phyloP scores from a whole-genome alignment of 2,329 filamentous ascomycete genomes.

The Fusarium nisikadoi region DNA sequence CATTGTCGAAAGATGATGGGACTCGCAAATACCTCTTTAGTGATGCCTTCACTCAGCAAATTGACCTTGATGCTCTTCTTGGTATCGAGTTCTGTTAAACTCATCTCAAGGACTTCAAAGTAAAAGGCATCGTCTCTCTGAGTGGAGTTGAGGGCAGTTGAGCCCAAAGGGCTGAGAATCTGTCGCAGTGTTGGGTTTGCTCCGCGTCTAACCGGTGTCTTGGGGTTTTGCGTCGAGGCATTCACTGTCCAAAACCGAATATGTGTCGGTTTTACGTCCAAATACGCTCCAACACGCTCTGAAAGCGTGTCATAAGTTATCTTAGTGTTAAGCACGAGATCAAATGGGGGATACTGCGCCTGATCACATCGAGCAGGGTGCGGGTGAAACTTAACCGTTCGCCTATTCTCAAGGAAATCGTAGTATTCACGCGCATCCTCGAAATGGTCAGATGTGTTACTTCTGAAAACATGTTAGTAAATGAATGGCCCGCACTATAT shows the following conservation, averaged over 20 bases:
- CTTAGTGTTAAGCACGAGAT: conserved; percentile 83
- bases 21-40: conserved; percentile 77
- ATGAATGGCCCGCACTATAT: not conserved
- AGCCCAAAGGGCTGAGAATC: conserved; percentile 80
- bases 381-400: conserved; percentile 81
- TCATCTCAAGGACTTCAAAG: conserved; percentile 95
- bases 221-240: conserved; percentile 78
- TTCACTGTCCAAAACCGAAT: conserved; percentile 92
- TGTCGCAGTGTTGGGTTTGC: conserved; percentile 76
- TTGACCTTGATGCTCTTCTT: conserved; percentile 88
- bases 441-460: conserved; percentile 59
- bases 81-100: conserved; percentile 89
- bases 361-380: conserved; percentile 67
- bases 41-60: conserved; percentile 89
- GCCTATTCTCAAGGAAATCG: conserved; percentile 89
- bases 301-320: conserved; percentile 90
- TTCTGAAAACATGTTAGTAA: conserved; percentile 29
- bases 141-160: conserved; percentile 72
- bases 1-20: not conserved
- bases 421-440: conserved; percentile 88
- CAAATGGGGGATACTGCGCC: conserved; percentile 73
- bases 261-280: conserved; percentile 84
- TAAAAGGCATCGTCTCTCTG: conserved; percentile 83
- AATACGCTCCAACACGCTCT: conserved; percentile 80
- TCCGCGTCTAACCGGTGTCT: conserved; percentile 79